Evolutionary conservation across 352 stramenopile genomes (phyloP).

Genomic region (Phytophthora aleatoria): DNA sequence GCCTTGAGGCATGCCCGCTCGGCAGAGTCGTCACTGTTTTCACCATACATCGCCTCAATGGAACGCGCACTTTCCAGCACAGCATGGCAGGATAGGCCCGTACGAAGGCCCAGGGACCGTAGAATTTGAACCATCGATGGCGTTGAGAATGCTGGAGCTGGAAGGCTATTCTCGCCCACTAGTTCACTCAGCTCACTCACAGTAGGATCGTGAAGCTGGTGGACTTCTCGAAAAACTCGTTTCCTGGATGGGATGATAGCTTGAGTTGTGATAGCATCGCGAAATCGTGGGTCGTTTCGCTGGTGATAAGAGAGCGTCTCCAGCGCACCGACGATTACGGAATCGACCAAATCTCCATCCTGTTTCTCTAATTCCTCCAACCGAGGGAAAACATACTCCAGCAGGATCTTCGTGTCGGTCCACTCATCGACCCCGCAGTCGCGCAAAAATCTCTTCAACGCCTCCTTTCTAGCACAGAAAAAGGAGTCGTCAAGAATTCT

Average conservation of each 20-base stretch:
- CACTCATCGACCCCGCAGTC: constrained; percentile 59
- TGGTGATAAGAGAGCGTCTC: constrained; percentile 60
- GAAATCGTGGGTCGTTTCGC: constrained; percentile 53
- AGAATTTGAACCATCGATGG: constrained; percentile 58
- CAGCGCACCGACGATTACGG: constrained; percentile 52
- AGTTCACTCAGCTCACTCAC: constrained; percentile 66
- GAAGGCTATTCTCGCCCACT: constrained; percentile 70
- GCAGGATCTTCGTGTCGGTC: constrained; percentile 56
- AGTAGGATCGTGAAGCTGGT: constrained; percentile 74
- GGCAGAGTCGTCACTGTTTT: constrained; percentile 16
- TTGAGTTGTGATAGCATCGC: constrained; percentile 42
- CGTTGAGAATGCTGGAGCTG: constrained; percentile 51
- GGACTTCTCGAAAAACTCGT: constrained; percentile 49
- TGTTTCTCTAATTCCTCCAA: constrained; percentile 40
- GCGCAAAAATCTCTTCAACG: constrained; percentile 50
- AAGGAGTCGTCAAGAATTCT: constrained; percentile 59
- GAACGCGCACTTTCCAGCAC: constrained; percentile 72
- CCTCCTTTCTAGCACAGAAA: constrained; percentile 44
- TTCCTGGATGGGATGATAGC: constrained; percentile 65
- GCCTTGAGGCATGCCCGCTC: constrained; percentile 48
- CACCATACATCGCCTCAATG: constrained; percentile 55
- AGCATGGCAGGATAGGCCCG: constrained; percentile 66
- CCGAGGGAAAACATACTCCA: constrained; percentile 67
- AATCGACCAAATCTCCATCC: constrained; percentile 47
- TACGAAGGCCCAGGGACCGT: constrained; percentile 58